phyloP scores from a whole-genome alignment of 352 stramenopile species.

The Phytophthora ramorum region DNA sequence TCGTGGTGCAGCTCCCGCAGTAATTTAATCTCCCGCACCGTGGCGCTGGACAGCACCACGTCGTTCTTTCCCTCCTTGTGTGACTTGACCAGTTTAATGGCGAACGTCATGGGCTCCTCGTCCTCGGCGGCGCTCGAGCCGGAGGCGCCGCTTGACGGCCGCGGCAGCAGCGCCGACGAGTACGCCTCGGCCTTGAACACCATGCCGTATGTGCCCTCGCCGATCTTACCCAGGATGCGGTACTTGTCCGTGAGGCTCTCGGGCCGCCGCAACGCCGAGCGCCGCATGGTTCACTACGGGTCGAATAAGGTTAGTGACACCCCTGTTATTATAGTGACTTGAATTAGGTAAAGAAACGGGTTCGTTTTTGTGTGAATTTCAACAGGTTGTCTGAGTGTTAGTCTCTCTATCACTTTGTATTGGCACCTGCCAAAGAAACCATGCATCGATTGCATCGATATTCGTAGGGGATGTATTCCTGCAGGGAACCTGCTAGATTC shows the following conservation, averaged over 20 bases:
- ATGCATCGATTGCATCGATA: too few species aligned
- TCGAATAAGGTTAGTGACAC: too few species aligned
- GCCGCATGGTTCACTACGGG: slow-evolving; percentile 74
- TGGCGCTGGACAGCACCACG: slow-evolving; percentile 88
- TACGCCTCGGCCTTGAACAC: slow-evolving; percentile 90
- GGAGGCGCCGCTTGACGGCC: slow-evolving; percentile 18
- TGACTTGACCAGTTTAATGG: slow-evolving; percentile 91
- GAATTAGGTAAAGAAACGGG: slow-evolving; percentile 16
- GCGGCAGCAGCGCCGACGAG: slow-evolving; percentile 52
- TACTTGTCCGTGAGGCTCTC: slow-evolving; percentile 87
- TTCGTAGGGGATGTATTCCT: too few species aligned
- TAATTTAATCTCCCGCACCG: slow-evolving; percentile 91
- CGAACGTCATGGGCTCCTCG: slow-evolving; percentile 85
- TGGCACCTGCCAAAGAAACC: too few species aligned
- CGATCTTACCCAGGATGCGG: slow-evolving; percentile 88
- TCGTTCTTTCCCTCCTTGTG: slow-evolving; percentile 93
- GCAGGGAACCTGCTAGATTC: too few species aligned
- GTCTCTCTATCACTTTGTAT: too few species aligned
- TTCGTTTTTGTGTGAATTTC: too few species aligned
- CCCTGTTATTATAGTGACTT: not conserved
- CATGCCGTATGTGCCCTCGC: slow-evolving; percentile 90
- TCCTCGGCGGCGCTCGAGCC: slow-evolving; percentile 44
- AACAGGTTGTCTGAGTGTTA: too few species aligned
- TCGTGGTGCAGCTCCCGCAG: slow-evolving; percentile 88
- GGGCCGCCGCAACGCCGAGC: slow-evolving; percentile 61